These are phyloP conservation scores for Elsinoe arachidis DNA, from an alignment of 2,329 filamentous ascomycete species.

Conservation along the genomic window DNA sequence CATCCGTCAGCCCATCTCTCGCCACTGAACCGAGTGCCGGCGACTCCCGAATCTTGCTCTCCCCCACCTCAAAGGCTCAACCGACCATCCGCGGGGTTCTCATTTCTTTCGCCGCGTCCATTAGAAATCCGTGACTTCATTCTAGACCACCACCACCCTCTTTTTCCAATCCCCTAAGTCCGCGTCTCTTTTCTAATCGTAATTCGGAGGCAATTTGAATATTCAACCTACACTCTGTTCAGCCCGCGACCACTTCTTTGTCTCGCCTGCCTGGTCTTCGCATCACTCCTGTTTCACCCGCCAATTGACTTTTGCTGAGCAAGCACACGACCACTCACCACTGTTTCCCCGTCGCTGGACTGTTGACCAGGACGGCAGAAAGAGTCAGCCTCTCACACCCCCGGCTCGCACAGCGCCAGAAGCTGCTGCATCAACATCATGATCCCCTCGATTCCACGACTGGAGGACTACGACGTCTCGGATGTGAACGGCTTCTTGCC, in stretches of 20 bases:
- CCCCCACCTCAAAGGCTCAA: not conserved
- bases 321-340: not conserved
- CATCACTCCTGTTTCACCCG: not conserved
- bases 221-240: not conserved
- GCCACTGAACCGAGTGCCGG: slow-evolving; percentile 2
- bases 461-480: slow-evolving; percentile 74
- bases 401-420: slow-evolving; percentile 8
- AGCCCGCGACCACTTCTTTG: not conserved
- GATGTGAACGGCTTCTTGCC: slow-evolving; percentile 79
- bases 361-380: not conserved
- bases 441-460: slow-evolving; percentile 37
- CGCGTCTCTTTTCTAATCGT: not conserved
- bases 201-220: not conserved
- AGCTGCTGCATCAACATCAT: slow-evolving; percentile 23
- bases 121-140: slow-evolving; percentile 10
- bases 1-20: not conserved
- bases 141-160: not conserved
- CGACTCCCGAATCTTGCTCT: not conserved
- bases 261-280: not conserved
- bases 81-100: no score
- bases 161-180: not conserved
- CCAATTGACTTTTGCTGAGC: not conserved
- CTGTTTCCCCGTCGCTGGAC: not conserved
- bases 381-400: not conserved
- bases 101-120: slow-evolving; percentile 2